Base-by-base conservation (phyloP, 225 moss, liverwort and hornwort species). In the Takakia lepidozioides region DNA sequence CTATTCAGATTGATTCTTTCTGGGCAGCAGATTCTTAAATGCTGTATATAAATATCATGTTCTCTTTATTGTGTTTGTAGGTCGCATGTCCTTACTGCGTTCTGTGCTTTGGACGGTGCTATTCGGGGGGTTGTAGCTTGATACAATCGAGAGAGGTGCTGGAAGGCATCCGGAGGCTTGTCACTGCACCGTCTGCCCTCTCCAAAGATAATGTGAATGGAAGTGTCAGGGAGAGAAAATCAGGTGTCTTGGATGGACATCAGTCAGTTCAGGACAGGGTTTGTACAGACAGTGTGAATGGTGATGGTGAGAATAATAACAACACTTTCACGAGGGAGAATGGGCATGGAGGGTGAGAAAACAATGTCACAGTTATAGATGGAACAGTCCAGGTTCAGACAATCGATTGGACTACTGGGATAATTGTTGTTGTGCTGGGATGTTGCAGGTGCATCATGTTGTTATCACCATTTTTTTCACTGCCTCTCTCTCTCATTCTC, bases 31-130 rank as follows among this genome's bases (percentile, higher is more conserved):
- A n/a, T n/a, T n/a, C n/a, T n/a, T n/a, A n/a, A n/a, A n/a, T n/a
- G n/a, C n/a, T n/a, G n/a, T n/a, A n/a, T n/a, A n/a, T n/a, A n/a
- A n/a, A n/a, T n/a, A n/a, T n/a, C n/a, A n/a, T n/a, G n/a, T n/a
- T n/a, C n/a, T n/a, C n/a, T 14, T 13, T 1, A 54, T 15, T 54
- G 32, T 38, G n/a, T 18, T 3, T 62, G 58, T 76, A 95, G 93
- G 79, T 95, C 19, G 93, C 83, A 45, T 89, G 89, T 68, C 93
- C 93, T 21, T 95, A 89, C 50, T 80, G 72, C 50, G 68, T 77
- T 5, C 73, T 80, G 57, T 95, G 95, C 73, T 95, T 87, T 74
- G 90, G 90, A 23, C 71, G 82, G 62, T 95, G 90, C 66, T 95
- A 90, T 61, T 57, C 69, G 52, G 95, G 95, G 24, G 90, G 77